Evolutionary conservation across 1,284 basidiomycete genomes (phyloP).

Genomic region (Puccinia novopanici): DNA sequence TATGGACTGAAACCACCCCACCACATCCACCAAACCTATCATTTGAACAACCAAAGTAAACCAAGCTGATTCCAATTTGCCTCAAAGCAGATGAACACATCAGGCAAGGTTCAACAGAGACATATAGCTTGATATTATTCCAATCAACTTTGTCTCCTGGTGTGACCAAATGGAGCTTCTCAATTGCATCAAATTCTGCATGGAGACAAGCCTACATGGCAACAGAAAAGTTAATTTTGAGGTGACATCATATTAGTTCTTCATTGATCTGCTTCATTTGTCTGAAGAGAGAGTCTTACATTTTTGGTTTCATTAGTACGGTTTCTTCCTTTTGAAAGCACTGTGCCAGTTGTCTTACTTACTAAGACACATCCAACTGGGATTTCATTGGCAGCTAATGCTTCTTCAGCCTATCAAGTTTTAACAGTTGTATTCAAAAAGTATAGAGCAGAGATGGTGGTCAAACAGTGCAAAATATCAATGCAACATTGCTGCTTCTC

Average conservation of each 20-base stretch:
- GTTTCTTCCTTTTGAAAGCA: conserved; percentile 86
- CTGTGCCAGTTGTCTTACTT: conserved; percentile 64
- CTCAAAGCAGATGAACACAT: conserved; percentile 97
- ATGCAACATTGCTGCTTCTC: neutral
- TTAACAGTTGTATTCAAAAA: neutral
- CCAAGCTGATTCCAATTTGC: conserved; percentile 85
- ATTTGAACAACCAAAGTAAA: conserved; percentile 92
- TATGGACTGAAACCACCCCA: conserved; percentile 85
- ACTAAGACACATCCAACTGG: conserved; percentile 98
- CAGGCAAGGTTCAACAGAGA: conserved; percentile 98
- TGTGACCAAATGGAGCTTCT: conserved; percentile 67
- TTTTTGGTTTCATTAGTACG: conserved; percentile 91
- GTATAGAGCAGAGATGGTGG: no score
- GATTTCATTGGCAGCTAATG: conserved; percentile 80
- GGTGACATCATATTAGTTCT: neutral
- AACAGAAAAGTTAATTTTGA: neutral
- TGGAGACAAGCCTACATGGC: conserved; percentile 83
- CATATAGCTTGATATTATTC: conserved; percentile 81
- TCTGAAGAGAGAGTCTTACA: conserved; percentile 62
- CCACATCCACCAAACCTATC: conserved; percentile 97
- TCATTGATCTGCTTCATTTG: neutral
- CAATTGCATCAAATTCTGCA: conserved; percentile 96
- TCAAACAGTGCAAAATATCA: no score
- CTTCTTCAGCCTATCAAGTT: conserved; percentile 66
- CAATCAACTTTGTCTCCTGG: conserved; percentile 62